These are phyloP conservation scores for Calonectria pauciramosa DNA, from an alignment of 2,329 filamentous ascomycete genomes.

Conservation along the genomic window DNA sequence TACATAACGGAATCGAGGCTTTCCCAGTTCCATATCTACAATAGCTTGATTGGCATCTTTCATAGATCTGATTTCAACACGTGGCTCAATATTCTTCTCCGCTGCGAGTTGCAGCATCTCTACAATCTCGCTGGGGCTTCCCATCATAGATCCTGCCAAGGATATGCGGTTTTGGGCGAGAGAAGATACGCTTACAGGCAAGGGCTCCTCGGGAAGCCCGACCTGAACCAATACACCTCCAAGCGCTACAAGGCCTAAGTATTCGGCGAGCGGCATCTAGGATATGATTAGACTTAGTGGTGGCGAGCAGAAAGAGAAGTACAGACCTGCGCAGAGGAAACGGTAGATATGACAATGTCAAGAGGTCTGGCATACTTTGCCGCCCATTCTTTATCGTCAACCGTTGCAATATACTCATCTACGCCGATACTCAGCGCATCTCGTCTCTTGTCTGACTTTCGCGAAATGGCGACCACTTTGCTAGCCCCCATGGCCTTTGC, in stretches of 20 bases:
- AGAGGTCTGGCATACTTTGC: not conserved
- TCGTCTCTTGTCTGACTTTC: not conserved
- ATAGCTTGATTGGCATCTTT: not conserved
- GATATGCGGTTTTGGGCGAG: not conserved
- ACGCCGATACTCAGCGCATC: not conserved
- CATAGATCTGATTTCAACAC: not conserved
- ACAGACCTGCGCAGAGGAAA: not conserved
- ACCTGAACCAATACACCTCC: not conserved
- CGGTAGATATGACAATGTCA: not conserved
- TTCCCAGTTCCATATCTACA: not conserved
- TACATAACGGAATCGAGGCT: not conserved
- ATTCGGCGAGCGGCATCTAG: not conserved
- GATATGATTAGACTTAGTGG: not conserved
- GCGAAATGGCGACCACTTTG: not conserved
- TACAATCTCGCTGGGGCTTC: not conserved
- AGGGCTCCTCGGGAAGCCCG: not conserved
- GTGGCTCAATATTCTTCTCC: not conserved
- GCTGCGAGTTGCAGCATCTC: not conserved
- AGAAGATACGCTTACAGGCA: not conserved
- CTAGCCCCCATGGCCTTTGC: not conserved
- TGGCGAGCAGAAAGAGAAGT: not conserved
- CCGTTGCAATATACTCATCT: not conserved
- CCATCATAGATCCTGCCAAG: not conserved
- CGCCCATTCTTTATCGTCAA: not conserved
- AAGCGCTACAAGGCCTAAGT: not conserved